phyloP scores from a whole-genome alignment of 148 eudicot genomes.

The Camellia sinensis region DNA sequence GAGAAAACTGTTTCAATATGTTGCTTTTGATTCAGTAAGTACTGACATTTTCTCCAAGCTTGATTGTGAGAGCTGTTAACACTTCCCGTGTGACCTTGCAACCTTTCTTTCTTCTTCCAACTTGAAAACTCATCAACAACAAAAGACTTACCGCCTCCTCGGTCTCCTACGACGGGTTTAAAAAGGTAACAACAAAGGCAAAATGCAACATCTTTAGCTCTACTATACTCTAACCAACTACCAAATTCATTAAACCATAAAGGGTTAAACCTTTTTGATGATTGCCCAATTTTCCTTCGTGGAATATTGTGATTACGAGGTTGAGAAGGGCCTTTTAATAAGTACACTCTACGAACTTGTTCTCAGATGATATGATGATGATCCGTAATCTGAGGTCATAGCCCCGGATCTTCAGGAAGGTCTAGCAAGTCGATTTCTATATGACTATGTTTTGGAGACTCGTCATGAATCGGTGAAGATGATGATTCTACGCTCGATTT shows the following conservation, averaged over 20 bases:
- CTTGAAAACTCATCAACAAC: slow-evolving; percentile 10
- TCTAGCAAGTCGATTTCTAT: too few species aligned
- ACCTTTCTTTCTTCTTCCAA: background rate
- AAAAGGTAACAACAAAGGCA: slow-evolving; percentile 5
- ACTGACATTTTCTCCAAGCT: background rate
- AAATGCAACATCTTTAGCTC: slow-evolving; percentile 2
- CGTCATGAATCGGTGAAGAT: too few species aligned
- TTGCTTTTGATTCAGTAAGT: background rate
- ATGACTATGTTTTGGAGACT: too few species aligned
- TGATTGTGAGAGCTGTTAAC: background rate
- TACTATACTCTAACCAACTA: slow-evolving; percentile 10
- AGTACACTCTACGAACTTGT: background rate
- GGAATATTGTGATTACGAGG: background rate
- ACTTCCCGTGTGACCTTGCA: background rate
- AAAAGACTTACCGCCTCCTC: slow-evolving; percentile 11
- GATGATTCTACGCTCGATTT: too few species aligned
- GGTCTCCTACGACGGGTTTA: background rate
- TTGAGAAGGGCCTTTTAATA: background rate
- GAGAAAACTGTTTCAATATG: background rate
- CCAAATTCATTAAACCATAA: background rate
- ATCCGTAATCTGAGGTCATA: too few species aligned
- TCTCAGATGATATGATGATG: background rate
- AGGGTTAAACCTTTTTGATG: background rate
- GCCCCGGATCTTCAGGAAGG: too few species aligned
- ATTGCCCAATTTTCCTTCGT: background rate